These are phyloP conservation scores for Lagenaria siceraria DNA, from an alignment of 306 rosid species.

Conservation along the genomic window DNA sequence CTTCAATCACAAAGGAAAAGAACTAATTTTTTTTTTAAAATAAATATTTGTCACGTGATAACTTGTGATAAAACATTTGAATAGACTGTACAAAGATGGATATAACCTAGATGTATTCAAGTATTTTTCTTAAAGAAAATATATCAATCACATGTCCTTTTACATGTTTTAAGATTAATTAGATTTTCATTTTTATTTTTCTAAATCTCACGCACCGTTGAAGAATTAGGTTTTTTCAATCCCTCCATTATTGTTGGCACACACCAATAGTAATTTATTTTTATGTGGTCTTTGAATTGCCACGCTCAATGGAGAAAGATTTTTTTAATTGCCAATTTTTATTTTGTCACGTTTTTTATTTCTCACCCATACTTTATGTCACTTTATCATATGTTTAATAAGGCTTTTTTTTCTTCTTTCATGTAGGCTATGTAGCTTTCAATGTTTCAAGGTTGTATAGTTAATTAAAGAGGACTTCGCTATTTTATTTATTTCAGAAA, in stretches of 20 bases:
- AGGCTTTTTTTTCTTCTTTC: not conserved
- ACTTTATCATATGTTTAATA: not conserved
- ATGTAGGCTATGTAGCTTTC: not conserved
- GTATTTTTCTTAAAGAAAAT: too few relatives aligned
- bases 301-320: not conserved
- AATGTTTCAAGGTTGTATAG: not conserved
- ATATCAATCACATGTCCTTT: not conserved
- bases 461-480: not conserved
- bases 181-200: too few relatives aligned
- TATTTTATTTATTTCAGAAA: not conserved
- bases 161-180: not conserved
- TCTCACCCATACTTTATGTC: not conserved
- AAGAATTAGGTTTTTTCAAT: too few relatives aligned
- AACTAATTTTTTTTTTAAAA: too few relatives aligned
- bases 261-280: not conserved
- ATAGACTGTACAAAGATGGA: too few relatives aligned
- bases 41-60: too few relatives aligned
- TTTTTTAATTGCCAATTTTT: not conserved
- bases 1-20: too few relatives aligned
- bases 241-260: not conserved
- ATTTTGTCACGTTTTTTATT: not conserved
- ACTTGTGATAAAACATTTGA: too few relatives aligned
- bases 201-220: too few relatives aligned
- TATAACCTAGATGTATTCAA: too few relatives aligned
- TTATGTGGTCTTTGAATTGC: not conserved